phyloP scores from a whole-genome alignment of 1,139 yeast species.

The Geotrichum phurueaensis region DNA sequence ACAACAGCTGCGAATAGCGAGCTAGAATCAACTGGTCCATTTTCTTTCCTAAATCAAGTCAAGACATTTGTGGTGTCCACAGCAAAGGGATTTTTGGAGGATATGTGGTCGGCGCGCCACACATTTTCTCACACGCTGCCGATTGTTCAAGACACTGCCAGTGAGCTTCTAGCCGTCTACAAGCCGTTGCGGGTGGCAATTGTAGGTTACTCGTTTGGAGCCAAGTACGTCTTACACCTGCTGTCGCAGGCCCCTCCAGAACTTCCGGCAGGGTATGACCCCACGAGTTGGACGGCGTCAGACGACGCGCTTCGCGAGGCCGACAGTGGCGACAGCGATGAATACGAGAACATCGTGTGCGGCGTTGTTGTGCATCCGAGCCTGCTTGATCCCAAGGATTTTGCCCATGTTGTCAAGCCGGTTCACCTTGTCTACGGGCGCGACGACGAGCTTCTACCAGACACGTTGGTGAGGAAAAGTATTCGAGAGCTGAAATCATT shows the following conservation, averaged over 20 bases:
- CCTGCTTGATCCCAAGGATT: conserved; percentile 32
- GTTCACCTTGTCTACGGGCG: conserved; percentile 32
- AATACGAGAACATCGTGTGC: conserved; percentile 29
- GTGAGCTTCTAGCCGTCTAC: conserved; percentile 35
- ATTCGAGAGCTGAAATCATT: conserved; percentile 23
- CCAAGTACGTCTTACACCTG: conserved; percentile 33
- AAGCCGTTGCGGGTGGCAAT: conserved; percentile 34
- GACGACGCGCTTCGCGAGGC: conserved; percentile 25
- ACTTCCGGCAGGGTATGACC: conserved; percentile 15
- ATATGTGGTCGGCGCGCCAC: conserved; percentile 41
- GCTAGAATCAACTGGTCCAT: conserved; percentile 10
- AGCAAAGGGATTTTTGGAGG: conserved; percentile 36
- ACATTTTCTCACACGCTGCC: conserved; percentile 34
- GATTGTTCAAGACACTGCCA: conserved; percentile 29
- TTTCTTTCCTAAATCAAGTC: conserved; percentile 30
- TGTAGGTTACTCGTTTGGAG: conserved; percentile 41
- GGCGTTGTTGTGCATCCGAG: conserved; percentile 38
- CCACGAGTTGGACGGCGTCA: conserved; percentile 15
- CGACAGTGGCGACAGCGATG: conserved; percentile 23
- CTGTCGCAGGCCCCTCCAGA: conserved; percentile 23
- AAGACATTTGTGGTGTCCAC: conserved; percentile 33
- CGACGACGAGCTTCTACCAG: conserved; percentile 33
- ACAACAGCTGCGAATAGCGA: conserved; percentile 3
- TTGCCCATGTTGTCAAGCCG: conserved; percentile 32
- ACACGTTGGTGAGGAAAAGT: conserved; percentile 23